Percentiles rank a stretch among this genome's conserved stretches.
phyloP scores from a whole-genome alignment of 371 early-diverging fungal species.

The Apophysomyces trapeziformis region DNA sequence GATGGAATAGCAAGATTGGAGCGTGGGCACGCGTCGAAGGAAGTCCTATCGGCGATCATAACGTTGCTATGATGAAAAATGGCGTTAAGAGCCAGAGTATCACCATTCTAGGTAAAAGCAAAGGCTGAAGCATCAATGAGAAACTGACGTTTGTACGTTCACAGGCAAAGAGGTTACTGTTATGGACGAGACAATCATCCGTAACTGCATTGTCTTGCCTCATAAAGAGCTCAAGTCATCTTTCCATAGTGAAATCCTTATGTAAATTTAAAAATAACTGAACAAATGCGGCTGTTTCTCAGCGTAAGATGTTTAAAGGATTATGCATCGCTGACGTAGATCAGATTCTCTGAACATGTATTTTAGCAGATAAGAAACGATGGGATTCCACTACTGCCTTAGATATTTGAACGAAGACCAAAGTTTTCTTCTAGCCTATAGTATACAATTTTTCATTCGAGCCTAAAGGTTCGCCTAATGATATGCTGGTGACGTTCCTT shows the following conservation, averaged over 20 bases:
- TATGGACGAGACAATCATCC: conserved; percentile 88
- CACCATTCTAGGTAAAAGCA: conserved; percentile 86
- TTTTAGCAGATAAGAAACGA: neutral
- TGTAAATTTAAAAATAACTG: conserved; percentile 61
- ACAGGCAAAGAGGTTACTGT: conserved; percentile 85
- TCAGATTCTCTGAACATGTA: neutral
- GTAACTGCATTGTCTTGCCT: conserved; percentile 96
- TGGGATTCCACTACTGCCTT: neutral
- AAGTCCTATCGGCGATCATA: conserved; percentile 64
- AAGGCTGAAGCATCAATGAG: conserved; percentile 61
- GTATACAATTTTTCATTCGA: too few relatives aligned
- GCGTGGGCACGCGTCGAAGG: conserved; percentile 95
- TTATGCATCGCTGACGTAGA: neutral
- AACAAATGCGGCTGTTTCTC: neutral
- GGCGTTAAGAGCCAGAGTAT: conserved; percentile 93
- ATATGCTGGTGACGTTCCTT: too few relatives aligned
- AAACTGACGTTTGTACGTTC: conserved; percentile 45
- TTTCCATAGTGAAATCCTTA: conserved; percentile 94
- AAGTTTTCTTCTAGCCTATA: too few relatives aligned
- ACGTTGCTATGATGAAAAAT: conserved; percentile 75
- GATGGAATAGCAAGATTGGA: conserved; percentile 95
- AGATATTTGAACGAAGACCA: neutral
- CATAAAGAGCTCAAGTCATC: conserved; percentile 93
- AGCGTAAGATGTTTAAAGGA: neutral
- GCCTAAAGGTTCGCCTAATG: too few relatives aligned